Percentiles rank a stretch among this genome's conserved stretches.
These are phyloP conservation scores for Epichloe aotearoae DNA, from an alignment of 2,329 filamentous ascomycete species.

Conservation along the genomic window DNA sequence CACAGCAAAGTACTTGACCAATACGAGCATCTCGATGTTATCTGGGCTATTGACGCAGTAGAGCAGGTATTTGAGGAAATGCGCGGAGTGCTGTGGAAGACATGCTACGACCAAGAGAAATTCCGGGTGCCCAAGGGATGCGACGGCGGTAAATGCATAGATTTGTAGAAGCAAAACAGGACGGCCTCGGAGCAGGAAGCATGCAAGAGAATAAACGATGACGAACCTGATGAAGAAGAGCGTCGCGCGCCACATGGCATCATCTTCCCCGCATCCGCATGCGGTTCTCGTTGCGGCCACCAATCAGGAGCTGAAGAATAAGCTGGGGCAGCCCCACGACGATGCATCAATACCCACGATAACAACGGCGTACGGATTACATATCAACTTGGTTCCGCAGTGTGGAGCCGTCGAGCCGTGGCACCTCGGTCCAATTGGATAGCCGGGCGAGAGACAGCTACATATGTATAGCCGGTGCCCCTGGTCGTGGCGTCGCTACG, in stretches of 20 bases:
- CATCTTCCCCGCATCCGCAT: background rate
- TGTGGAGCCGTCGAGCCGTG: background rate
- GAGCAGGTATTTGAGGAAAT: slow-evolving; percentile 74
- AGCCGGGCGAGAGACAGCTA: too few species aligned
- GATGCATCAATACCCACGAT: too few species aligned
- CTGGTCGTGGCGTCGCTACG: too few species aligned
- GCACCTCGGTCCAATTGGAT: background rate
- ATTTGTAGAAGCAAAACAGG: background rate
- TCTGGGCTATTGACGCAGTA: slow-evolving; percentile 85
- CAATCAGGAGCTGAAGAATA: background rate
- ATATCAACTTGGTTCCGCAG: too few species aligned
- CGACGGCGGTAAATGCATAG: slow-evolving; percentile 20
- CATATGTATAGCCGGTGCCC: too few species aligned
- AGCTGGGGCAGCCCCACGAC: background rate
- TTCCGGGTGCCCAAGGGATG: slow-evolving; percentile 56
- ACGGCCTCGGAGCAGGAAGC: too few species aligned
- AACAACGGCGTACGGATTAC: too few species aligned
- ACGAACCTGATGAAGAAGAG: background rate
- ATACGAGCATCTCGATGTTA: slow-evolving; percentile 88
- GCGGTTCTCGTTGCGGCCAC: background rate
- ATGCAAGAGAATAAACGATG: too few species aligned
- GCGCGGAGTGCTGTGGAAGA: slow-evolving; percentile 73
- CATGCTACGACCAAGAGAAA: slow-evolving; percentile 37
- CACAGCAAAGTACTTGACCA: slow-evolving; percentile 72
- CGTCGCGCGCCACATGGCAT: background rate